Evolutionary conservation across 305 asterid genomes (phyloP), one percentile per base, ranked within the genome.

Genomic region (Rubia tinctorum): DNA sequence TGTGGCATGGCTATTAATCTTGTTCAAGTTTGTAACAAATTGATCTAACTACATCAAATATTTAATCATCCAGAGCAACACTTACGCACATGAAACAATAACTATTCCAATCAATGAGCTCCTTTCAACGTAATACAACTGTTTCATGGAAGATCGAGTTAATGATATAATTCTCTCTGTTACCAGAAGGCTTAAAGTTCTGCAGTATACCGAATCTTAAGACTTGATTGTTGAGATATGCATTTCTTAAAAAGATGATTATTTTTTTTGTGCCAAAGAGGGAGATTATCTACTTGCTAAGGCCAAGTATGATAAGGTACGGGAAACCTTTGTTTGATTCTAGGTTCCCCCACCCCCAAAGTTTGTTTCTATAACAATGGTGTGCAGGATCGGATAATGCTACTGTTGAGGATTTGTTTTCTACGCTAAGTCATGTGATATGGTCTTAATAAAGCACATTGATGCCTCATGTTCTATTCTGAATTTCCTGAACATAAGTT

Each of bases 201-300:
- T 12, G 66, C 42, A 2, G 37, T 22, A 44, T 64, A 20, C 39
- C 40, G 10, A 1, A 13, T 9, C 13, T 68, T 59, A 34, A 58
- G 55, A 62, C 15, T 72, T 13, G 11, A 45, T 20, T 2, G 66
- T 49, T 34, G 10, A n/a, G 51, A 70, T 2, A 39, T 55, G 13
- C 40, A 20, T 73, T 45, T 11, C 15, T 12, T 13, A 63, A 34
- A 6, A 65, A 72, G 68, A 56, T 58, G 27, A 66, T 72, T 37
- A 17, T 64, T 9, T 76, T 64, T 9, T 76, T 27, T 64, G 17
- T 70, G 56, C 65, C 80, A 91, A 91, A 82, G 96, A 95, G 86
- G 96, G 90, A 79, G 92, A 92, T 81, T 92, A 76, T 80, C 98
- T 88, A 76, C 96, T 95, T 77, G 98, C 99, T 14, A 95, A 91